phyloP scores from a whole-genome alignment of 2,329 filamentous ascomycete species.

The Cladosporium sp. region DNA sequence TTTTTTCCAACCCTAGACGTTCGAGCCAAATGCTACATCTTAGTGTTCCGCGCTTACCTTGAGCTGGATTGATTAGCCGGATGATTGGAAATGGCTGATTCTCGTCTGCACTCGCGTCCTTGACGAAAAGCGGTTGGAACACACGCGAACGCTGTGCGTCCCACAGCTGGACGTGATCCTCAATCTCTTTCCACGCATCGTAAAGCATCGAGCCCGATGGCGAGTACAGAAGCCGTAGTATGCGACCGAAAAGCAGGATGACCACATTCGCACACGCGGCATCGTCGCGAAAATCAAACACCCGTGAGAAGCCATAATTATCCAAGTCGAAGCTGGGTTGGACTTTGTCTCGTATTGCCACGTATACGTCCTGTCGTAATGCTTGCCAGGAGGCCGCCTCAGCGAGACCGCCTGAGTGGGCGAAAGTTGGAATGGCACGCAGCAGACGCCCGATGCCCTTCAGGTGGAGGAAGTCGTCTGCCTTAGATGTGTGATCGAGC shows the following conservation, averaged over 20 bases:
- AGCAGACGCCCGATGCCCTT: conserved; percentile 43
- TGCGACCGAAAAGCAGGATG: conserved; percentile 42
- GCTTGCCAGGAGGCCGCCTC: conserved; percentile 47
- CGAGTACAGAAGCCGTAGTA: conserved; percentile 32
- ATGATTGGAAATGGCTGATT: conserved; percentile 34
- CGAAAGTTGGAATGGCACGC: conserved; percentile 42
- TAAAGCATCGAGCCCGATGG: conserved; percentile 6
- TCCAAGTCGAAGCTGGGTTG: conserved; percentile 41
- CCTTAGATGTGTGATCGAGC: conserved; percentile 28
- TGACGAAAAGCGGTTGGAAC: conserved; percentile 34
- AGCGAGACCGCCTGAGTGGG: conserved; percentile 42
- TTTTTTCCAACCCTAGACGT: too few species aligned
- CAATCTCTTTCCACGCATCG: conserved; percentile 22
- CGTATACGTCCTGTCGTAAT: conserved; percentile 45
- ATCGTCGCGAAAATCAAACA: conserved; percentile 41
- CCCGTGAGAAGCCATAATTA: conserved; percentile 42
- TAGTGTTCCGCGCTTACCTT: conserved; percentile 22
- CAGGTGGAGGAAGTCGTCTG: conserved; percentile 41
- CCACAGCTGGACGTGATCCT: conserved; percentile 26
- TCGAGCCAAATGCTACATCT: background rate
- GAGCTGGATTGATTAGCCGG: conserved; percentile 37
- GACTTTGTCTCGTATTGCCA: conserved; percentile 40
- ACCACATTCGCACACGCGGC: conserved; percentile 42
- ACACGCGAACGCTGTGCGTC: conserved; percentile 24
- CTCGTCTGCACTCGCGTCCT: conserved; percentile 19